Evolutionary conservation across 2,329 filamentous ascomycete genomes (phyloP), one percentile per base, ranked within the genome.

Genomic region (Monilinia vaccinii-corymbosi): DNA sequence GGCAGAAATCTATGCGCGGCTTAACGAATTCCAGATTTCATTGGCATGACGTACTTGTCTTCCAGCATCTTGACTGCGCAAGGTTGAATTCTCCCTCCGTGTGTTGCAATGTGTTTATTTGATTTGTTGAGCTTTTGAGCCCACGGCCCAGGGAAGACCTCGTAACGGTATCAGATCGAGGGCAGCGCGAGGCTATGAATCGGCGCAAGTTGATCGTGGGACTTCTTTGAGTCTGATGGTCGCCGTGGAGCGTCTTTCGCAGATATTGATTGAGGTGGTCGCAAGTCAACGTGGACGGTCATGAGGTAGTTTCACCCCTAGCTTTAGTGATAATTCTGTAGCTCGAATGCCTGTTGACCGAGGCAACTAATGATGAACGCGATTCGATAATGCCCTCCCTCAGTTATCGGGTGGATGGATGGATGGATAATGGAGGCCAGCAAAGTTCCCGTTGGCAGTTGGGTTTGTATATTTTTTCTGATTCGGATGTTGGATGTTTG

Each of bases 11-110:
- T 14, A 32, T 34, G 36, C 53, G 58, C 58, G 44, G 42, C 36
- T 44, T 21, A 45, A 25, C 38, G 10, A 16, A 44, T 31, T 40
- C 25, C 25, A 14, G 14, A 25, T 4, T 8, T 34, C 28, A 47
- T 32, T 40, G 59, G n/a, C n/a, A n/a, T n/a, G n/a, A 69, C 75
- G 64, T 74, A 77, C 75, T 78, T 78, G 69, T 78, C 76, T 71
- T 77, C 76, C 67, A 78, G 61, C 73, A 75, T 75, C 64, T 65
- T 71, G 57, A 64, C 25, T 21, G 38, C 65, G 62, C 63, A 58
- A 58, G 58, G 62, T 60, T 45, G 48, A 40, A 53, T 31, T 42
- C 55, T 59, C 57, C 61, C 64, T 67, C 64, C 59, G 64, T 64
- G 65, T 61, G 63, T 23, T 63, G 65, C 62, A 64, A 64, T 46